Base-by-base conservation (phyloP, 306 rosid genomes). In the Fagus crenata region DNA sequence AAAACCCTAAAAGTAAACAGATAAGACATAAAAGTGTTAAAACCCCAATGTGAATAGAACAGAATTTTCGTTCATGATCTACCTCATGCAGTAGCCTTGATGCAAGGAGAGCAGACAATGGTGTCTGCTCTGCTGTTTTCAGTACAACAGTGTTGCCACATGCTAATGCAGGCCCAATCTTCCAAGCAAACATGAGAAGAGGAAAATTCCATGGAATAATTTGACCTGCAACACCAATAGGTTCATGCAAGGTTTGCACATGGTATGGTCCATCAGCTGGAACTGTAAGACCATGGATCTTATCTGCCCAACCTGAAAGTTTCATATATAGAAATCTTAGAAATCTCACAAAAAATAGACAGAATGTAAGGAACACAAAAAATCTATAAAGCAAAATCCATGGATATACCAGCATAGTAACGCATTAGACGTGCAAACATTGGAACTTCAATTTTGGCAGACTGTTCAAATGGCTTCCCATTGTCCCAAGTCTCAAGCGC, bases 131-230 rank as follows among this genome's bases (percentile, higher is more conserved):
- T 33, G 97, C 97, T 33, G 98, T 89, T 86, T 94, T 92, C 40
- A 94, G 49, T 80, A 92, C 96, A 59, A 92, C 1, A 6, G 93
- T 84, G 89, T 94, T 94, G 76, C 98, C 98, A 71, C 93, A 89
- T 7, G 94, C 97, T 83, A 94, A 84, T 51, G 98, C 96, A 0
- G 98, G 98, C 15, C 93, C 97, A 39, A 94, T 78, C 89, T 94
- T 94, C 98, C 98, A 94, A 41, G 82, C 89, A 83, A 87, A 90
- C 97, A 94, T 90, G 80, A 94, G 78, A 63, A 94, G 90, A 77
- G 98, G 98, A 81, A 94, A 95, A 79, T 95, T 95, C 97, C 98
- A 95, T 5, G 98, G 98, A 85, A 92, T 95, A 42, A 95, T 89
- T 86, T 95, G 98, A 80, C 98, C 97, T 0, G 88, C 94, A 81